Evolutionary conservation across 805 yeast genomes (phyloP), one percentile per base, ranked within the genome.

Genomic region (Candida morakotiae): DNA sequence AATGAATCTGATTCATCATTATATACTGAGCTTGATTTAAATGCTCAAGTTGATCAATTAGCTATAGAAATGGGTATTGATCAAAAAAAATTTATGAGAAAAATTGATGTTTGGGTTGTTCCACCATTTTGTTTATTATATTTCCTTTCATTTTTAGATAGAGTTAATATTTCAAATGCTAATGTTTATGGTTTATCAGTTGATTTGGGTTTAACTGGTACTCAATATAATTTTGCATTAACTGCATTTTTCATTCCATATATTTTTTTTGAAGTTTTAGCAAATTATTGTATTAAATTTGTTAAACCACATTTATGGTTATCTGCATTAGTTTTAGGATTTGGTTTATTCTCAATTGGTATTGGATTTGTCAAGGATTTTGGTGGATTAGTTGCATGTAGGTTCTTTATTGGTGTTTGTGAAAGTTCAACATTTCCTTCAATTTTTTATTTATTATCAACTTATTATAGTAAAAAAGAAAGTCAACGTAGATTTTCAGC

Each of bases 161-260:
- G 94, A 56, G 89, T 85, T 41, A 86, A 86, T 56, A 83, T 86
- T 43, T 78, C 89, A 21, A 85, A 86, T 58, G 94, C 95, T 6
- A 78, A 78, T 42, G 73, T 81, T 38, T 84, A 83, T 52, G 87
- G 87, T 9, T 65, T 86, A 66, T 68, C 69, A 15, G 58, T 50
- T 1, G 83, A 79, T 40, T 57, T 86, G 24, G 49, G 67, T 14
- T 63, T 86, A 28, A 55, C 58, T 2, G 82, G 82, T 7, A 68
- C 70, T 46, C 81, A 83, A 49, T 83, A 70, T 63, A 78, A 81
- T 52, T 70, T 68, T 23, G 81, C 83, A 3, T 67, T 83, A 45
- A 79, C 86, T 5, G 73, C 83, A 8, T 83, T 83, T 56, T 83
- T 82, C 47, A 81, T 81, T 10, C 87, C 87, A 6, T 83, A 83